Evolutionary conservation across 495 filamentous ascomycete species (phyloP).

Genomic region (Glonium stellatum): DNA sequence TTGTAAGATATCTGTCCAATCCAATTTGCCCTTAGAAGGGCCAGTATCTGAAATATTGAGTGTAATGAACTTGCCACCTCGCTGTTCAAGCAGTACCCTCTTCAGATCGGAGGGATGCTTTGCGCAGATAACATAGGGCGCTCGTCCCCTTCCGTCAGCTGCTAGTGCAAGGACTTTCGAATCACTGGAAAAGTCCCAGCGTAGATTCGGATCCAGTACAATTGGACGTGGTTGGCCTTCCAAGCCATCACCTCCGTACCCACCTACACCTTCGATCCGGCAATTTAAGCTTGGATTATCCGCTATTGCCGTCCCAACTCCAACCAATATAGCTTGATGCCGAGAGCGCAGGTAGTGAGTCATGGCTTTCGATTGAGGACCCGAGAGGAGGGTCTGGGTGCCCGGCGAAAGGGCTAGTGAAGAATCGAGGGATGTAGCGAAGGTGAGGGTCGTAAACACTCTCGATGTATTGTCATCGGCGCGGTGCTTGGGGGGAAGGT

Average conservation of each 20-base stretch:
- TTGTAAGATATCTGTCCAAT: slow-evolving; percentile 58
- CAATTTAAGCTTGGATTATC: slow-evolving; percentile 84
- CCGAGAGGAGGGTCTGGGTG: slow-evolving; percentile 70
- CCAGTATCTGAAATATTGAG: slow-evolving; percentile 35
- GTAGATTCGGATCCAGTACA: slow-evolving; percentile 63
- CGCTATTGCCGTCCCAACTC: slow-evolving; percentile 71
- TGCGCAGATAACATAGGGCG: slow-evolving; percentile 59
- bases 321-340: slow-evolving; percentile 80
- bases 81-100: slow-evolving; percentile 40
- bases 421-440: slow-evolving; percentile 82
- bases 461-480: not conserved
- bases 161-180: slow-evolving; percentile 60
- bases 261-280: slow-evolving; percentile 53
- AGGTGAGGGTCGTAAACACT: slow-evolving; percentile 66
- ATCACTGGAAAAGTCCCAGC: slow-evolving; percentile 57
- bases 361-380: slow-evolving; percentile 75
- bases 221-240: slow-evolving; percentile 69
- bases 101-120: slow-evolving; percentile 29
- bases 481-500: not conserved
- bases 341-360: slow-evolving; percentile 79
- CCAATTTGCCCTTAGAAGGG: slow-evolving; percentile 24
- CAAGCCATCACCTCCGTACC: slow-evolving; percentile 46
- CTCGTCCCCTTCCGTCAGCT: slow-evolving; percentile 58
- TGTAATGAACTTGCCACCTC: slow-evolving; percentile 46
- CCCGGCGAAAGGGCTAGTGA: slow-evolving; percentile 67